Base-by-base conservation (phyloP, 352 stramenopile species). In the Phytophthora fragariae region DNA sequence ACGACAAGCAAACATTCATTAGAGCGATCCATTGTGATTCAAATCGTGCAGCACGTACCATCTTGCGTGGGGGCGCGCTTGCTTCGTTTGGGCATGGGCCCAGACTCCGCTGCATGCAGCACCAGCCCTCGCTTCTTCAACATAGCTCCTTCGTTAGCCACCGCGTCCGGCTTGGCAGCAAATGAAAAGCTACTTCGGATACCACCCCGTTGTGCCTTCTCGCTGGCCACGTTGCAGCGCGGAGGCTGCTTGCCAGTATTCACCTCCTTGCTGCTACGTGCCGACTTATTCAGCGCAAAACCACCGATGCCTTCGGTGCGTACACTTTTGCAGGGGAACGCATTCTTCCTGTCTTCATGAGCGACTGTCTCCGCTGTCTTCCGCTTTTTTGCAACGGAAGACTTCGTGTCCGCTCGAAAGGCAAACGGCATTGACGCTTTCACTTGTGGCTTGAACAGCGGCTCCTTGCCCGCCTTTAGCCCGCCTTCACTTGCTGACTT, bases 331-430 rank as follows among this genome's bases (percentile, higher is more conserved):
- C 29, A 76, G 12, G 65, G 50, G 17, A 75, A 64, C 2, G 7
- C n/a, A 14, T 47, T 41, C 3, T 57, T 69, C 24, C n/a, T 61
- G 21, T 58, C 41, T 19, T 71, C 27, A 8, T 53, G 58, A 15
- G 46, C 27, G n/a, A 50, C 15, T 5, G 35, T 31, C 53, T 71
- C 66, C 1, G 35, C 15, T 33, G 62, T 39, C 39, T 78, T 83
- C 5, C 72, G 58, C 54, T 83, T 83, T 56, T 78, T 80, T 7
- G 72, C 44, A 14, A 37, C 15, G 7, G 62, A 77, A 17, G 61
- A 72, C 8, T 77, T 72, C 3, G 62, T 76, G 11, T 69, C 65
- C 12, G 61, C 68, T 52, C 72, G 68, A 62, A 77, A 66, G 68
- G 61, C 21, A 71, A 78, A 61, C 19, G 39, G 54, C 5, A 67